phyloP scores from a whole-genome alignment of 352 stramenopile genomes.

The Phytophthora nicotianae region DNA sequence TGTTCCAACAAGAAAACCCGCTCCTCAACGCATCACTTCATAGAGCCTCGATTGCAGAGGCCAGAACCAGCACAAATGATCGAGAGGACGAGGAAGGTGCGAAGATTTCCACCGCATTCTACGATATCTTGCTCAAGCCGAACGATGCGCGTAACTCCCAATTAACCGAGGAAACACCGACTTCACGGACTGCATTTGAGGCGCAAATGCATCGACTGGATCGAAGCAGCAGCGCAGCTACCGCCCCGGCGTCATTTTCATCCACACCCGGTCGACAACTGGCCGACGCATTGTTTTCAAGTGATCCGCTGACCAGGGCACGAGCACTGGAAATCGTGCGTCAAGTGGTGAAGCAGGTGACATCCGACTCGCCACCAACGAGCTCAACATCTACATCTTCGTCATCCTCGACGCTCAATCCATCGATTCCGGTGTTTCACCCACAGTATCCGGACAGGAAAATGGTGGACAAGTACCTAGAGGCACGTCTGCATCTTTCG shows the following conservation, averaged over 20 bases:
- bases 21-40: constrained; percentile 29
- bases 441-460: constrained; percentile 37
- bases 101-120: constrained; percentile 35
- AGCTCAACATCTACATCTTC: constrained; percentile 27
- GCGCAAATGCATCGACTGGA: constrained; percentile 24
- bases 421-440: constrained; percentile 26
- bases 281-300: constrained; percentile 68
- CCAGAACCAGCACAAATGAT: constrained; percentile 1
- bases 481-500: constrained; percentile 45
- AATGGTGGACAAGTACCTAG: constrained; percentile 62
- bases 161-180: constrained; percentile 7
- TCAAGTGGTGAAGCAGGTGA: constrained; percentile 54
- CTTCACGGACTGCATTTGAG: constrained; percentile 7
- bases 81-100: constrained; percentile 8
- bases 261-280: constrained; percentile 53
- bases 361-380: constrained; percentile 21
- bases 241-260: constrained; percentile 30
- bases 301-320: constrained; percentile 50
- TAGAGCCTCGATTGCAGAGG: constrained; percentile 15
- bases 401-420: constrained; percentile 16
- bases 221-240: constrained; percentile 36
- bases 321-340: constrained; percentile 58
- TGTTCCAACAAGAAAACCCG: constrained; percentile 44
- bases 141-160: constrained; percentile 14
- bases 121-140: constrained; percentile 28